Base-by-base conservation (phyloP, 2,329 filamentous ascomycete genomes). In the Juglanconis oblonga region DNA sequence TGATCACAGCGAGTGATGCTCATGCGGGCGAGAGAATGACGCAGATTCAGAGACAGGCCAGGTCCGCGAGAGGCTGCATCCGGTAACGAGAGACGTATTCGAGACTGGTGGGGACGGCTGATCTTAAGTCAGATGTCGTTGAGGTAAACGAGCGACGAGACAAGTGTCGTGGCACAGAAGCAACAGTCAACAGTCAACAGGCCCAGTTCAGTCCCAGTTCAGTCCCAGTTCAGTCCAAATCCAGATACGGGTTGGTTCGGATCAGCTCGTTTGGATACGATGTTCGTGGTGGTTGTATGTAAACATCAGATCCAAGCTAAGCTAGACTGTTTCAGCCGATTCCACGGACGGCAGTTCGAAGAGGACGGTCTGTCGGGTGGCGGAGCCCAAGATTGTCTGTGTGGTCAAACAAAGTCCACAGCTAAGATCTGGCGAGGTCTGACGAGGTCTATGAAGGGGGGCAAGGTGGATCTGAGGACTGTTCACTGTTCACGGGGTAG, bases 371-470 rank as follows among this genome's bases (percentile, higher is more conserved):
- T 42, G 38, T 42, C 38, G 38, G 49, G 29, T 33, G 49, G 40
- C 24, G 53, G 47, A 51, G 42, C 17, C 35, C 33, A 40, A 36
- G 59, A 29, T 17, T 59, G 59, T 48, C 33, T 45, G 24, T 51
- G 45, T 11, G 45, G 47, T 62, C 38, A 52, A 52, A 51, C 59
- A 62, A n/a, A 49, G 51, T 42, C 38, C 38, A 50, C 52, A 55
- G 51, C 35, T n/a, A 24, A 24, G 17, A 24, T 5, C n/a, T 29
- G 14, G 17, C 10, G n/a, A 33, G 44, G 59, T 58, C 31, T 61
- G 55, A 58, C 59, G 38, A 55, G 52, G 47, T 53, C 53, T 47
- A 52, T 59, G 56, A 62, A 58, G 59, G 49, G 59, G 52, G 8
- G 31, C 47, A 53, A 4, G 45, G 11, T 50, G 29, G n/a, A 13